Evolutionary conservation across 2,329 filamentous ascomycete genomes (phyloP).

Genomic region (Escovopsis sp.): DNA sequence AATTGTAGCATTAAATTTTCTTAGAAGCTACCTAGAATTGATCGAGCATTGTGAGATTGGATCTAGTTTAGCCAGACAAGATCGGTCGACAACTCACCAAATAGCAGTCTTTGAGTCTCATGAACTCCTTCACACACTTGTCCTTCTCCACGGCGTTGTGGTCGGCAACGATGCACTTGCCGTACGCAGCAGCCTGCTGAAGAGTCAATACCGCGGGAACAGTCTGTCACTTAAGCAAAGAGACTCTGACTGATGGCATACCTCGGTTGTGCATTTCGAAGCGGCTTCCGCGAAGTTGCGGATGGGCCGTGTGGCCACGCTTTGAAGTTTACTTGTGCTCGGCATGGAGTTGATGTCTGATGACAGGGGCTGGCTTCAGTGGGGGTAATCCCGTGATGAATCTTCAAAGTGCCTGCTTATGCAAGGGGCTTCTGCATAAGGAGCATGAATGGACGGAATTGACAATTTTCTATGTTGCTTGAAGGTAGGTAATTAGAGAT

Average conservation of each 20-base stretch:
- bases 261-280: constrained; percentile 41
- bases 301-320: constrained; percentile 29
- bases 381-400: too few relatives aligned
- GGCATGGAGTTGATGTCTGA: not conserved
- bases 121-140: constrained; percentile 76
- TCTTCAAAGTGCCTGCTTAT: too few relatives aligned
- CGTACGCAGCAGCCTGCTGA: constrained; percentile 63
- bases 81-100: not conserved
- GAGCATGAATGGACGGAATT: too few relatives aligned
- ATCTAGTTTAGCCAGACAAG: not conserved
- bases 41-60: not conserved
- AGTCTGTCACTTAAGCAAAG: not conserved
- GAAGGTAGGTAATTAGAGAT: too few relatives aligned
- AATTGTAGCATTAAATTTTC: not conserved
- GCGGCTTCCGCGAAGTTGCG: constrained; percentile 40
- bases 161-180: constrained; percentile 79
- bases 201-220: not conserved
- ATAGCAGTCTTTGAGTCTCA: constrained; percentile 75
- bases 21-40: constrained; percentile 3
- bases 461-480: too few relatives aligned
- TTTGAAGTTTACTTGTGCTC: constrained; percentile 9
- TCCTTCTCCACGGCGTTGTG: constrained; percentile 86
- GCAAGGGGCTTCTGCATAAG: too few relatives aligned
- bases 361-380: too few relatives aligned
- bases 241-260: constrained; percentile 12